Base-by-base conservation (phyloP, 305 asterid genomes). In the Fraxinus albicans region DNA sequence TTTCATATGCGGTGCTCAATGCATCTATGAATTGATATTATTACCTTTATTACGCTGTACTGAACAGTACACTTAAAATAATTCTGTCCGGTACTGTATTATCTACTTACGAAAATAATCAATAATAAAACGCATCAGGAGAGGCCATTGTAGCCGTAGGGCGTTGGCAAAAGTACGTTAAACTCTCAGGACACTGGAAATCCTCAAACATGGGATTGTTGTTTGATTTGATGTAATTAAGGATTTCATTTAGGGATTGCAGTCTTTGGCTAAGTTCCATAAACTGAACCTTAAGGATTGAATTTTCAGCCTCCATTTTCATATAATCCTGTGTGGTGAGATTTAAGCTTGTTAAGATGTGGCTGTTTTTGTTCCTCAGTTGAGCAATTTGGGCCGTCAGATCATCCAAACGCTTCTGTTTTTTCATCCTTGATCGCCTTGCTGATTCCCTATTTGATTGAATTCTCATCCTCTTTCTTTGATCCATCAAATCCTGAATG, bases 391-490 rank as follows among this genome's bases (percentile, higher is more conserved):
- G 90, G 7, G 44, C 81, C 83, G 73, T 83, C 77, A 94, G 78
- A 70, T 92, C 97, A 75, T 87, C 93, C 87, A 90, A 21, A 58
- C 86, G 94, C 83, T 91, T 84, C 90, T 91, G 98, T 80, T 92
- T 94, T 89, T 81, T 88, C 92, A 90, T 85, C 87, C 97, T 79
- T 0, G 97, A 94, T 19, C 98, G 82, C 25, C 91, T 29, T 15
- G 97, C 97, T 0, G 97, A 94, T 82, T 92, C 95, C 0, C 94
- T 86, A 40, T 94, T 94, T 8, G 97, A 94, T 60, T 89, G 72
- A 94, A 90, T 94, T 27, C 97, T 81, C 83, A 91, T 94, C 6
- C 95, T 90, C 79, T 94, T 94, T 79, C 90, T 84, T 19, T 78
- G 74, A 9, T 90, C 92, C 77, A 42, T 77, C 13, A 80, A 65